A percentile compares a stretch with the other conserved stretches of the same genome.
Conservation (phyloP, 2,329 filamentous ascomycete genomes). For the Thermomyces lanuginosus region DNA sequence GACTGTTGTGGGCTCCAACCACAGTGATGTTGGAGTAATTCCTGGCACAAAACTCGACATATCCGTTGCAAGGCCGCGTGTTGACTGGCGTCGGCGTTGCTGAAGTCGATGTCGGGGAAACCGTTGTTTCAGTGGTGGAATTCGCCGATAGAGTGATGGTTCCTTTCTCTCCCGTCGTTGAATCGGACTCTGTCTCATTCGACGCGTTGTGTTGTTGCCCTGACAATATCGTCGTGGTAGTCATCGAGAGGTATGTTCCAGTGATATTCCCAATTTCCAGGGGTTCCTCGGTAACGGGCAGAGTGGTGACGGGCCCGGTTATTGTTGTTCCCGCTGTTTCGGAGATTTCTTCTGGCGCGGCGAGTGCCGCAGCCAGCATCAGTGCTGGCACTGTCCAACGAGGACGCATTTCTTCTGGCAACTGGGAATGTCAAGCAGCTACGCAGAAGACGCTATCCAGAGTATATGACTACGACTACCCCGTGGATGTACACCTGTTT, state of each 20-base stretch:
- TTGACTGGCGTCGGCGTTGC: slow-evolving; percentile 40
- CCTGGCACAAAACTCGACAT: slow-evolving; percentile 57
- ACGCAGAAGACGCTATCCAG: too few species aligned
- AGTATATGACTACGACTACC: too few species aligned
- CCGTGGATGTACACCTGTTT: too few species aligned
- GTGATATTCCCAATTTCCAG: slow-evolving; percentile 13
- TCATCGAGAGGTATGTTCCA: slow-evolving; percentile 9
- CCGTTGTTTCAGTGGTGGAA: slow-evolving; percentile 29
- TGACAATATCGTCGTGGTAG: too few species aligned
- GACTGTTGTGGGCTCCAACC: slow-evolving; percentile 65
- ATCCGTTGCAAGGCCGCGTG: slow-evolving; percentile 65
- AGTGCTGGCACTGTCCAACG: slow-evolving; percentile 4
- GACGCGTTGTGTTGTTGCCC: too few species aligned
- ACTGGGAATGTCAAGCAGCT: too few species aligned
- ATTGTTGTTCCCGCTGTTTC: slow-evolving; percentile 22
- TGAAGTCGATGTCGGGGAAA: slow-evolving; percentile 27
- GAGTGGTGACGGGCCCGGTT: slow-evolving; percentile 8
- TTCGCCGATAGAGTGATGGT: slow-evolving; percentile 32
- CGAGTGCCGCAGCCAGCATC: slow-evolving; percentile 3
- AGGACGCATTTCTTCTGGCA: slow-evolving; percentile 6
- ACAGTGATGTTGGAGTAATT: slow-evolving; percentile 70
- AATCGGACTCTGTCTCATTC: too few species aligned
- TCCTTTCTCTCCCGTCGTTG: slow-evolving; percentile 21
- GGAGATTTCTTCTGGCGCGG: slow-evolving; percentile 18
- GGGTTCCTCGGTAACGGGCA: slow-evolving; percentile 10